Percentiles rank a stretch among this genome's conserved stretches.
phyloP scores from a whole-genome alignment of 257 asterid species.

The Voacanga thouarsii region DNA sequence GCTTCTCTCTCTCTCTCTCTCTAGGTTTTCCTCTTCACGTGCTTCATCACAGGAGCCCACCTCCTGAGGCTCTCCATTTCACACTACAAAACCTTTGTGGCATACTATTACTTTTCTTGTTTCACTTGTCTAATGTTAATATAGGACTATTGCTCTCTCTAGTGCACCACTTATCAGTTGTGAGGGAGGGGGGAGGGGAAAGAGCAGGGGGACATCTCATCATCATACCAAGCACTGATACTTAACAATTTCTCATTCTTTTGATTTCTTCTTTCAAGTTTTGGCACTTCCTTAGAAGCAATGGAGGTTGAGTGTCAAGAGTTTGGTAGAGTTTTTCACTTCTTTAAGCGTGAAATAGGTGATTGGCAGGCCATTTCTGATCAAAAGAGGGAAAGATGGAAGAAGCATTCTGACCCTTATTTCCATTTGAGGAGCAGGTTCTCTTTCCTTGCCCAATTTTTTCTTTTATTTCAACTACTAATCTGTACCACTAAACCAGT shows the following conservation, averaged over 20 bases:
- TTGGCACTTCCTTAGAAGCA: slow-evolving; percentile 7
- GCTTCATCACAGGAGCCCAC: slow-evolving; percentile 34
- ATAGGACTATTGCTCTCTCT: not conserved
- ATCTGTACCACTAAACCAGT: slow-evolving; percentile 23
- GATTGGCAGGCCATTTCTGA: slow-evolving; percentile 13
- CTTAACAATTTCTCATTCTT: not conserved
- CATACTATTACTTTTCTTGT: slow-evolving; percentile 7
- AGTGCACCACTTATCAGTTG: not conserved
- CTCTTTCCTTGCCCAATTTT: slow-evolving; percentile 14
- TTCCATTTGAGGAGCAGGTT: slow-evolving; percentile 8
- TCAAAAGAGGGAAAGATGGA: slow-evolving; percentile 33
- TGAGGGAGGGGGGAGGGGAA: no score
- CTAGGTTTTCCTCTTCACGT: slow-evolving; percentile 32
- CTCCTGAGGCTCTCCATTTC: slow-evolving; percentile 9
- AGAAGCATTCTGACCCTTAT: slow-evolving; percentile 1
- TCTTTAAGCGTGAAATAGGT: slow-evolving; percentile 12
- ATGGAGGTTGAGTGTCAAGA: slow-evolving; percentile 22
- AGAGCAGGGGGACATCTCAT: no score
- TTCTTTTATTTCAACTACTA: slow-evolving; percentile 27
- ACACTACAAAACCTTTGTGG: slow-evolving; percentile 19
- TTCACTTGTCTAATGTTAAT: not conserved
- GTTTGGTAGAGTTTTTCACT: slow-evolving; percentile 17
- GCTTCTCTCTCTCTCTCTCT: slow-evolving; percentile 3
- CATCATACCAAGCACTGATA: not conserved
- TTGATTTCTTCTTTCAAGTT: not conserved